Percentiles rank a stretch among this genome's conserved stretches.
Conservation (phyloP, 2,329 filamentous ascomycete genomes). For the Cadophora luteo-olivacea region DNA sequence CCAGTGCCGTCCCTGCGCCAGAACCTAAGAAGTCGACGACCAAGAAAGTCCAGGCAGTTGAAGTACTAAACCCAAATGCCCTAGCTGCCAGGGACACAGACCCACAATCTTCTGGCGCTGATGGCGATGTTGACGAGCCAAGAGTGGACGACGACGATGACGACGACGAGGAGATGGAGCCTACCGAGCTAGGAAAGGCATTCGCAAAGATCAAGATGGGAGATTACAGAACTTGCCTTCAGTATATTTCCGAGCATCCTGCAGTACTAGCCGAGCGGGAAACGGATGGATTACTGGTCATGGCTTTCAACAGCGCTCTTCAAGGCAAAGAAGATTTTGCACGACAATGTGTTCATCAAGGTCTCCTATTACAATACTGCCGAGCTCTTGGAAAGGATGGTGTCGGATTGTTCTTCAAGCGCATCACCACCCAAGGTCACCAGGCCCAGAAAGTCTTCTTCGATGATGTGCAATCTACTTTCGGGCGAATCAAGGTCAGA, state of each 20-base stretch:
- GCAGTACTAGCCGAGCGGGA: constrained; percentile 82
- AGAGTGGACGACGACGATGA: constrained; percentile 55
- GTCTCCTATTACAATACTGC: constrained; percentile 92
- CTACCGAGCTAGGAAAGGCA: constrained; percentile 77
- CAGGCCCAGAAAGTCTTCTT: constrained; percentile 90
- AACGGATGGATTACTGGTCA: constrained; percentile 86
- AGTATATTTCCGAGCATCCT: constrained; percentile 81
- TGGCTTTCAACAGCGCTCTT: constrained; percentile 89
- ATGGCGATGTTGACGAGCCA: constrained; percentile 66
- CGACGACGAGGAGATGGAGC: constrained; percentile 76
- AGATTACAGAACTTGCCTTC: constrained; percentile 75
- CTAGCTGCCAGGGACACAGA: constrained; percentile 51
- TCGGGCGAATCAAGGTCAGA: constrained; percentile 79
- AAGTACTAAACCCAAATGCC: constrained; percentile 76
- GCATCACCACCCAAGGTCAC: constrained; percentile 87
- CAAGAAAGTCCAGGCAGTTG: constrained; percentile 61
- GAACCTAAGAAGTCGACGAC: constrained; percentile 43
- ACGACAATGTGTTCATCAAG: constrained; percentile 90
- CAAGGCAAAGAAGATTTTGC: constrained; percentile 78
- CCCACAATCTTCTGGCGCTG: constrained; percentile 61
- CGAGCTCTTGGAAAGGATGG: constrained; percentile 87
- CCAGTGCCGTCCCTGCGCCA: constrained; percentile 43
- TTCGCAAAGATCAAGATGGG: constrained; percentile 80
- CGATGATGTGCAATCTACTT: constrained; percentile 91
- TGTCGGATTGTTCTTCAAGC: constrained; percentile 92